phyloP scores from a whole-genome alignment of 108 stramenopile species.

The Discostella pseudostelligera region DNA sequence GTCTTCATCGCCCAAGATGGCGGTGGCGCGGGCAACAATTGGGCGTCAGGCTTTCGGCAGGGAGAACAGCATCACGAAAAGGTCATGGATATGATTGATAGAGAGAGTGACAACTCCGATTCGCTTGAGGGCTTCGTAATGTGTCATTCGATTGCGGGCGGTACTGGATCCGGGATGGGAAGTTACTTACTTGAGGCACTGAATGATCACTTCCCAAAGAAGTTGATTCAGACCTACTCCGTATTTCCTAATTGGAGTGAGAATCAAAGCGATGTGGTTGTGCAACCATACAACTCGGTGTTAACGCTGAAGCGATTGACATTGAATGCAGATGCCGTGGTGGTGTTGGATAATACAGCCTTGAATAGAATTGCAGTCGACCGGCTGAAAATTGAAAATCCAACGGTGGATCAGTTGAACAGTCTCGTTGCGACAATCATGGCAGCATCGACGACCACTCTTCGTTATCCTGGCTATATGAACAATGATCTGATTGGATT shows the following conservation, averaged over 20 bases:
- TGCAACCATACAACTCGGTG: slow-evolving; percentile 98
- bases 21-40: slow-evolving; percentile 99
- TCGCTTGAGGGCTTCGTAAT: slow-evolving; percentile 98
- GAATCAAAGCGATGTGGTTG: slow-evolving; percentile 94
- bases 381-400: slow-evolving; percentile 88
- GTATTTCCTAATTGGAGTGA: slow-evolving; percentile 97
- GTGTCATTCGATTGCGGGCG: slow-evolving; percentile 97
- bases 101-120: slow-evolving; percentile 96
- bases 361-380: slow-evolving; percentile 96
- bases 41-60: slow-evolving; percentile 93
- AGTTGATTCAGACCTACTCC: slow-evolving; percentile 96
- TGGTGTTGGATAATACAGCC: slow-evolving; percentile 95
- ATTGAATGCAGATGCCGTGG: slow-evolving; percentile 97
- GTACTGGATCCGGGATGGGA: slow-evolving; percentile 98
- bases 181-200: slow-evolving; percentile 94
- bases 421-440: slow-evolving; percentile 97
- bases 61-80: slow-evolving; percentile 92
- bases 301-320: slow-evolving; percentile 95
- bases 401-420: slow-evolving; percentile 97
- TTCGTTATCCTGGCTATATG: slow-evolving; percentile 99
- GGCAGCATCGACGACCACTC: slow-evolving; percentile 97
- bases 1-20: slow-evolving; percentile 94
- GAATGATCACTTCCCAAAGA: slow-evolving; percentile 99
- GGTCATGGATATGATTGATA: slow-evolving; percentile 98
- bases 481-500: slow-evolving; percentile 99